These are phyloP conservation scores for Aphanomyces invadans DNA, from an alignment of 352 stramenopile genomes.

Conservation along the genomic window DNA sequence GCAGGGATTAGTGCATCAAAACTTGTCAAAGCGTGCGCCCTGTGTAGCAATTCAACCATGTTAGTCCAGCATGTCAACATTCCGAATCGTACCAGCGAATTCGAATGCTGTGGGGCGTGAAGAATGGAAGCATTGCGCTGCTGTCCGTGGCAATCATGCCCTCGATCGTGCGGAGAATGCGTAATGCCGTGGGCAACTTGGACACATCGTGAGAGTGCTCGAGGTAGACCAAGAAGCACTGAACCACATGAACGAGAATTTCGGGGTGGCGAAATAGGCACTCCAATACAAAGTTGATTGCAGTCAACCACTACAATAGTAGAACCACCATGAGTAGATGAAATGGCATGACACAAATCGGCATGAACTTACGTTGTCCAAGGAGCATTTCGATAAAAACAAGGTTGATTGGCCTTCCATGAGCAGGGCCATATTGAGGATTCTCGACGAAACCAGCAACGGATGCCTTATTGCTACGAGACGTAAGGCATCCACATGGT, in stretches of 20 bases:
- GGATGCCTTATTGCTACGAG: slow-evolving; percentile 7
- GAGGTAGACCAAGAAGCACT: background rate
- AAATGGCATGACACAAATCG: too few species aligned
- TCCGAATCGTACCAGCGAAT: background rate
- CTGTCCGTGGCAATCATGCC: background rate
- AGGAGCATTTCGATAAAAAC: background rate
- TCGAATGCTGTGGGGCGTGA: background rate
- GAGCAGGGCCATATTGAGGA: background rate
- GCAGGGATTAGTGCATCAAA: background rate
- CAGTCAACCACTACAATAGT: slow-evolving; percentile 8
- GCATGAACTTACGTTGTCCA: slow-evolving; percentile 8
- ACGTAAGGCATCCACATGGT: background rate
- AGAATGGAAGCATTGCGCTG: background rate
- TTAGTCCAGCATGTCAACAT: too few species aligned
- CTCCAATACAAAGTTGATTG: background rate
- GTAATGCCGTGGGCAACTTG: background rate
- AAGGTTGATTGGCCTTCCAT: background rate
- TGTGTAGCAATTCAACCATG: too few species aligned
- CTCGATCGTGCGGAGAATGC: background rate
- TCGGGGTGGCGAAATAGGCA: background rate
- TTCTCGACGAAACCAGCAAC: slow-evolving; percentile 4
- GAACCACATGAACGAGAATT: background rate
- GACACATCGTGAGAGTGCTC: background rate
- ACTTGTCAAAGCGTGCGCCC: background rate
- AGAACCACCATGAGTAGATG: too few species aligned